These are phyloP conservation scores for Malus hybrid DNA, from an alignment of 331 rosid species.

Conservation along the genomic window DNA sequence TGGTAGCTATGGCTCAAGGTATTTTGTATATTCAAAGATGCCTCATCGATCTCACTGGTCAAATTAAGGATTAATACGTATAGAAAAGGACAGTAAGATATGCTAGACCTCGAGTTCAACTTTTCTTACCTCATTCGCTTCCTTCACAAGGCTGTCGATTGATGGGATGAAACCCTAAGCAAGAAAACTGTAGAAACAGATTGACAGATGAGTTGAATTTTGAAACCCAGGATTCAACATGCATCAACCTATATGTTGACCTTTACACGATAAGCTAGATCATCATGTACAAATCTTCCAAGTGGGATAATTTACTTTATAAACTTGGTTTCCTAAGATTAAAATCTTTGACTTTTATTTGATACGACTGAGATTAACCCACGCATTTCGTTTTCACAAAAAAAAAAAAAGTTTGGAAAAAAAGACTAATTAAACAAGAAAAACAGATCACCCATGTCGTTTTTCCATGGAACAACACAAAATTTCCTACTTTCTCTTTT, in stretches of 20 bases:
- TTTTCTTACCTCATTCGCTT: slow-evolving; percentile 49
- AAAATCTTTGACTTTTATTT: neutral
- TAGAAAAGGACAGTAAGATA: slow-evolving; percentile 20
- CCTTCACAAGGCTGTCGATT: neutral
- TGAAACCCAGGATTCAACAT: too few relatives aligned
- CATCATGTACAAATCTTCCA: neutral
- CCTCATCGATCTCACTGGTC: slow-evolving; percentile 28
- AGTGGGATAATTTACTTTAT: slow-evolving; percentile 9
- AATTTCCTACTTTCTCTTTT: neutral
- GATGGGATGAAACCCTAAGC: neutral
- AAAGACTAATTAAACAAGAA: neutral
- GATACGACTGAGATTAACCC: neutral
- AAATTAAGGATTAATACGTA: slow-evolving; percentile 1
- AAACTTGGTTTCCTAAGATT: slow-evolving; percentile 27
- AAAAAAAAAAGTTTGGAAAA: too few relatives aligned
- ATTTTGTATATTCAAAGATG: slow-evolving; percentile 20
- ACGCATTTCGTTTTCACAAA: neutral
- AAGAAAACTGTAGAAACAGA: neutral
- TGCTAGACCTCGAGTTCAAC: slow-evolving; percentile 26
- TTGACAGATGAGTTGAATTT: too few relatives aligned
- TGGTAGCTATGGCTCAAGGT: slow-evolving; percentile 25
- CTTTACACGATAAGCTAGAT: neutral
- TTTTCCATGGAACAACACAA: neutral
- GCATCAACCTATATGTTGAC: neutral
- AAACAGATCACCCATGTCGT: neutral